A percentile compares a stretch with the other conserved stretches of the same genome.
phyloP scores from a whole-genome alignment of 2,329 filamentous ascomycete species.

The Torrubiella hemipterigena region DNA sequence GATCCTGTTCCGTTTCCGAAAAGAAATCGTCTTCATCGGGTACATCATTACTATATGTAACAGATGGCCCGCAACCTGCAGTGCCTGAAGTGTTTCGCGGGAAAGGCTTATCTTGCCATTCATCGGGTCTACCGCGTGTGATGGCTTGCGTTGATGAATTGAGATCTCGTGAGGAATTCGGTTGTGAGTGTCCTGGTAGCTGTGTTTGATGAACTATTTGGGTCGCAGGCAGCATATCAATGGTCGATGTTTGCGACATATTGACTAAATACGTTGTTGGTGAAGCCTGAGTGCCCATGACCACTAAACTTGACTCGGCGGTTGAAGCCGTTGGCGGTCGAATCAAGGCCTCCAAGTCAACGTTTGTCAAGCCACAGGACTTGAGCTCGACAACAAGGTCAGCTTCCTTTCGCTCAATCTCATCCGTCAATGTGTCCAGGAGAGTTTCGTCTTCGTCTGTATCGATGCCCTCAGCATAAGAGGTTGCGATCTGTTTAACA shows the following conservation, averaged over 20 bases:
- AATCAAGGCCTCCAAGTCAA: constrained; percentile 21
- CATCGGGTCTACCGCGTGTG: too few species aligned
- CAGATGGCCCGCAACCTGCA: neutral
- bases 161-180: constrained; percentile 9
- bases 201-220: constrained; percentile 43
- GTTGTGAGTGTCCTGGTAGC: constrained; percentile 18
- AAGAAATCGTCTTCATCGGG: constrained; percentile 15
- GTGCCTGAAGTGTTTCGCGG: constrained; percentile 8
- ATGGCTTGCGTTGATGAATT: constrained; percentile 12
- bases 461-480: constrained; percentile 37
- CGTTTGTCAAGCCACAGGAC: constrained; percentile 32
- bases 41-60: neutral
- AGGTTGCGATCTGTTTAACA: constrained; percentile 32
- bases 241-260: constrained; percentile 20
- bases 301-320: constrained; percentile 15
- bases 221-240: constrained; percentile 20
- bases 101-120: constrained; percentile 13
- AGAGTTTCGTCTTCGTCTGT: constrained; percentile 38
- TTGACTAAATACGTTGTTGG: too few species aligned
- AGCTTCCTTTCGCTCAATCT: constrained; percentile 31
- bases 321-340: constrained; percentile 6
- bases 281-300: constrained; percentile 32
- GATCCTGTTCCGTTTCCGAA: constrained; percentile 17
- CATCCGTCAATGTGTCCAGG: constrained; percentile 34
- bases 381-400: constrained; percentile 27